A percentile compares a stretch with the other conserved stretches of the same genome.
Evolutionary conservation across 176 grass and related monocot species (phyloP).

Genomic region (Oryza punctata): DNA sequence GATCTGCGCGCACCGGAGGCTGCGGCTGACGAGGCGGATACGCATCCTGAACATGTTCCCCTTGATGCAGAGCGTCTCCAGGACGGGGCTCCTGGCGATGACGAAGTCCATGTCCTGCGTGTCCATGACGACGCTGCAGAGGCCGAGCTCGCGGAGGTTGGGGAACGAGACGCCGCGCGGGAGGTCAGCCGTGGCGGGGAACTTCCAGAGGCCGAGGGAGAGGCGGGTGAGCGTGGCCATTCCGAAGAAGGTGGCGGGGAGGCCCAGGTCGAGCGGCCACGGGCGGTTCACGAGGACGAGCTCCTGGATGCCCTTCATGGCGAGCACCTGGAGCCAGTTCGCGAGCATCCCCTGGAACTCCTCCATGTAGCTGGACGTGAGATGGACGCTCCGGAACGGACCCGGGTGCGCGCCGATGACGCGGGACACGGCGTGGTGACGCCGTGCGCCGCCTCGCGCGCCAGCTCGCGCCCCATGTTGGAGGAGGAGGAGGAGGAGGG

Average conservation of each 20-base stretch:
- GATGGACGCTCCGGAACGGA: conserved; percentile 13
- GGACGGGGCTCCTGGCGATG: conserved; percentile 18
- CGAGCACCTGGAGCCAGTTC: conserved; percentile 28
- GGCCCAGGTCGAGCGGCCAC: background rate
- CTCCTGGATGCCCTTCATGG: conserved; percentile 25
- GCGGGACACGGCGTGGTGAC: conserved; percentile 13
- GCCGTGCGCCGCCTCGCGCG: background rate
- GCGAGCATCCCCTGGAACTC: background rate
- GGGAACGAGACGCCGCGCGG: conserved; percentile 27
- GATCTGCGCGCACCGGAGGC: conserved; percentile 25
- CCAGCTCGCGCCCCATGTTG: no score
- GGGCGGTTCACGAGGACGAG: conserved; percentile 37
- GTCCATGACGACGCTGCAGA: background rate
- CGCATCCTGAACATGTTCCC: background rate
- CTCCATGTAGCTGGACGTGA: conserved; percentile 15
- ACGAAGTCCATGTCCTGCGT: conserved; percentile 3
- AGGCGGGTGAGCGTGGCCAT: conserved; percentile 30
- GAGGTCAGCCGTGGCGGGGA: conserved; percentile 19
- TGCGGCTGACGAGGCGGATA: conserved; percentile 8
- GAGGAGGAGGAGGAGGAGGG: background rate
- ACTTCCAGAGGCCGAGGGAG: conserved; percentile 13
- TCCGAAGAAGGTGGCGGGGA: conserved; percentile 18
- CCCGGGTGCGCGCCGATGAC: conserved; percentile 28
- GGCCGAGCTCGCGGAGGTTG: conserved; percentile 31
- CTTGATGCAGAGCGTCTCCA: conserved; percentile 28